Conservation (phyloP, 2,329 filamentous ascomycete species). For the Cladorrhinum sp. region DNA sequence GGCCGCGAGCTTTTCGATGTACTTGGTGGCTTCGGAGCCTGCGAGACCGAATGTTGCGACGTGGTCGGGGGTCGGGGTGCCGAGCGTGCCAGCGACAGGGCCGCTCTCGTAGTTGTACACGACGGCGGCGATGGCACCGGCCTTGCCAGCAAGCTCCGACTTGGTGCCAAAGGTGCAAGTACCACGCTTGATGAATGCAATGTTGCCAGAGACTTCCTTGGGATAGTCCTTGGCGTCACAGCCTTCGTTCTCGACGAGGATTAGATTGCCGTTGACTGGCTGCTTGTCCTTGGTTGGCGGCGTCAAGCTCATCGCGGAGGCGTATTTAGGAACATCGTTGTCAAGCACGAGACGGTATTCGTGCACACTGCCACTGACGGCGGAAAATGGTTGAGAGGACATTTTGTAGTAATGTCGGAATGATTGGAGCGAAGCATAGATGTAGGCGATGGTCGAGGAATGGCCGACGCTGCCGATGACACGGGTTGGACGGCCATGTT, state of each 20-base stretch:
- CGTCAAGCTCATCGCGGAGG: conserved; percentile 61
- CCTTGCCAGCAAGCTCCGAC: conserved; percentile 62
- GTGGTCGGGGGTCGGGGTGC: conserved; percentile 55
- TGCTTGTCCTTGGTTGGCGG: conserved; percentile 61
- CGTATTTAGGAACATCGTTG: conserved; percentile 46
- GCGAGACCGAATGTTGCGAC: conserved; percentile 68
- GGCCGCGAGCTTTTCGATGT: conserved; percentile 51
- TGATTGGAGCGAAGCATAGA: conserved; percentile 52
- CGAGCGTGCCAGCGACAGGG: conserved; percentile 65
- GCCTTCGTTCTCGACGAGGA: conserved; percentile 60
- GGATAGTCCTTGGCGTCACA: conserved; percentile 65
- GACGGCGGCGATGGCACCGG: conserved; percentile 67
- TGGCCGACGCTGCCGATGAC: conserved; percentile 69
- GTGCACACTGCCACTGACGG: conserved; percentile 57
- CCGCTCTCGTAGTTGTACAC: conserved; percentile 71
- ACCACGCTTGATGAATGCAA: conserved; percentile 70
- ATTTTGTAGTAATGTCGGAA: conserved; percentile 61
- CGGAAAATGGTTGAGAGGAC: conserved; percentile 62
- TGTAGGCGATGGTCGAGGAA: conserved; percentile 60
- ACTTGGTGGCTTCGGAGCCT: conserved; percentile 53
- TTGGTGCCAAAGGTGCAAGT: conserved; percentile 70
- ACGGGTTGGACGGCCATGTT: conserved; percentile 66
- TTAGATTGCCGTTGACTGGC: conserved; percentile 56
- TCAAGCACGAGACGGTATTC: conserved; percentile 58
- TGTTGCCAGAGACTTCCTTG: conserved; percentile 53